phyloP scores from a whole-genome alignment of 2,329 filamentous ascomycete species.

The Fusarium lyarnte region DNA sequence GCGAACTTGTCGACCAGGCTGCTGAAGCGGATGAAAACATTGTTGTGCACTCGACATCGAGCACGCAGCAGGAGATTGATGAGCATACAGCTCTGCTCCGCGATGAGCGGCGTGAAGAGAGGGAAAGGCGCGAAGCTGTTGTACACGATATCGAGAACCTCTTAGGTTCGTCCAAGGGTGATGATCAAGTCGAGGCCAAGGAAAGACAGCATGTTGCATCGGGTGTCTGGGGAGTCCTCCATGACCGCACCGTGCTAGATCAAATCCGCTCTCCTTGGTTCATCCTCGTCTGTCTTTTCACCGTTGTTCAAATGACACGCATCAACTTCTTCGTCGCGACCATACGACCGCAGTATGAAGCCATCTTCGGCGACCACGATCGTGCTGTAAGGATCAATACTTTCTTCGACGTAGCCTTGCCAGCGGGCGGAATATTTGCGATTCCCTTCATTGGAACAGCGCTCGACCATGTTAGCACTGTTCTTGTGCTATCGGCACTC shows the following conservation, averaged over 20 bases:
- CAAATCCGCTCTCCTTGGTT: conserved; percentile 89
- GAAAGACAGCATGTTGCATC: conserved; percentile 75
- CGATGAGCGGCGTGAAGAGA: conserved; percentile 67
- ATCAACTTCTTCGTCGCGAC: conserved; percentile 97
- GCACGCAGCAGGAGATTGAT: conserved; percentile 53
- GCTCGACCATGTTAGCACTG: conserved; percentile 79
- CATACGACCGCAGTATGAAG: conserved; percentile 82
- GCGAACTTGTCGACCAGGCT: conserved; percentile 80
- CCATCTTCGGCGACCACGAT: conserved; percentile 70
- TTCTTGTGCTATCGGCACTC: conserved; percentile 74
- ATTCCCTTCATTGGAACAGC: conserved; percentile 87
- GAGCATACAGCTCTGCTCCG: conserved; percentile 65
- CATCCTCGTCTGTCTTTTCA: conserved; percentile 83
- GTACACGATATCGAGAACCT: conserved; percentile 78
- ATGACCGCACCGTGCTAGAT: conserved; percentile 73
- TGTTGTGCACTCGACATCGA: conserved; percentile 40
- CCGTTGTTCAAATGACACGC: conserved; percentile 77
- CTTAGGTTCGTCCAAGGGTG: conserved; percentile 70
- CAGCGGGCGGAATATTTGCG: conserved; percentile 82
- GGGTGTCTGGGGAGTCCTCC: conserved; percentile 88
- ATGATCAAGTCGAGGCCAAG: conserved; percentile 72
- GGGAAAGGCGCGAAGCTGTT: conserved; percentile 68
- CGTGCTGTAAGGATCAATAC: conserved; percentile 78
- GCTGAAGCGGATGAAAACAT: conserved; percentile 59
- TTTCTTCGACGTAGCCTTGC: conserved; percentile 83